Evolutionary conservation across 1,139 yeast genomes (phyloP).

Genomic region (Debaryomyces fabryi): DNA sequence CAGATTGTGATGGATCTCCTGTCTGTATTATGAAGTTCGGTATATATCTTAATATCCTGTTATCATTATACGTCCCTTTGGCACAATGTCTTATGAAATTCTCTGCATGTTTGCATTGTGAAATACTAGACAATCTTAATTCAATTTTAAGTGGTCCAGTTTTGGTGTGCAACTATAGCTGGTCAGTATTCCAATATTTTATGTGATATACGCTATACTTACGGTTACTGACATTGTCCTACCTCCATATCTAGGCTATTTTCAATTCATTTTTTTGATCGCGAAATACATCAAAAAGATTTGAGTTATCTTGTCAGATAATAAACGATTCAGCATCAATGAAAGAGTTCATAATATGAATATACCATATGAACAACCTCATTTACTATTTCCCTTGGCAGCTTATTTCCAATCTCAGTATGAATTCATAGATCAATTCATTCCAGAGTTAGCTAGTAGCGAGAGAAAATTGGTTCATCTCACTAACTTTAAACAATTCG

Average conservation of each 20-base stretch:
- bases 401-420: slow-evolving; percentile 1
- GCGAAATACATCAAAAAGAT: slow-evolving; percentile 1
- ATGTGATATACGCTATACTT: slow-evolving; percentile 11
- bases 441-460: slow-evolving; percentile 25
- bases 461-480: slow-evolving; percentile 22
- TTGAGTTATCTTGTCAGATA: not conserved
- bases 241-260: not conserved
- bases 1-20: slow-evolving; percentile 54
- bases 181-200: slow-evolving; percentile 1
- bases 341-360: slow-evolving; percentile 1
- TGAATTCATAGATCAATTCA: slow-evolving; percentile 22
- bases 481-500: slow-evolving; percentile 32
- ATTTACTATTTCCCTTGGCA: not conserved
- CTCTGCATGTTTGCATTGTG: slow-evolving; percentile 19
- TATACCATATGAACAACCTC: slow-evolving; percentile 1
- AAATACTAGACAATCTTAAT: slow-evolving; percentile 13
- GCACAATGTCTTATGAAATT: slow-evolving; percentile 50
- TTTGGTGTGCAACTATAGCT: slow-evolving; percentile 21
- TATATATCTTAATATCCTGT: slow-evolving; percentile 44
- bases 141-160: slow-evolving; percentile 26
- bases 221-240: slow-evolving; percentile 22
- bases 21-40: slow-evolving; percentile 50
- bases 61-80: slow-evolving; percentile 41
- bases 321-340: not conserved
- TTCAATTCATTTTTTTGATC: not conserved